Percentiles rank a stretch among this genome's conserved stretches.
Evolutionary conservation across 192 early-diverging fungal species (phyloP).

Genomic region (Entomortierella lignicola): DNA sequence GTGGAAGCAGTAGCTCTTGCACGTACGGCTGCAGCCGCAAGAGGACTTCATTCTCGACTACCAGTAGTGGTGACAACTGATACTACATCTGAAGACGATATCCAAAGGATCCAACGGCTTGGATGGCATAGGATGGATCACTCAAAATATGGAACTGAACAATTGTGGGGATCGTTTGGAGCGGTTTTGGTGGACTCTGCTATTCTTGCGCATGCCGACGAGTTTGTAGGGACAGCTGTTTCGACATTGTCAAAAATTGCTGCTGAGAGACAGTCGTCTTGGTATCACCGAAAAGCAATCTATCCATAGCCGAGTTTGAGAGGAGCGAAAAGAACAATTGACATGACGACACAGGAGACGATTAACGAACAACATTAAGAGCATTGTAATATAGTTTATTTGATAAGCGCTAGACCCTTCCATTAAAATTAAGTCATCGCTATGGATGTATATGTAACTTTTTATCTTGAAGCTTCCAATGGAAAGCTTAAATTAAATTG

Average conservation of each 20-base stretch:
- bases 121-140: constrained; percentile 50
- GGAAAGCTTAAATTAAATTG: no score
- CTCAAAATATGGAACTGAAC: constrained; percentile 5
- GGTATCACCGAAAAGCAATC: constrained; percentile 17
- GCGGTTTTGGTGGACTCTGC: constrained; percentile 28
- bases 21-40: constrained; percentile 1
- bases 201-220: constrained; percentile 47
- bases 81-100: constrained; percentile 17
- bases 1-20: background rate
- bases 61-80: constrained; percentile 44
- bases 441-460: no score
- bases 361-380: no score
- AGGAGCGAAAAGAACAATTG: background rate
- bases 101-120: constrained; percentile 8
- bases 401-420: no score
- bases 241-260: constrained; percentile 40
- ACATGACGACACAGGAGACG: no score
- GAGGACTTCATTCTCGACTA: constrained; percentile 4
- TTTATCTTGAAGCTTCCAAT: no score
- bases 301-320: no score
- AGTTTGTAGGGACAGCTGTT: constrained; percentile 8
- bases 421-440: no score
- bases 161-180: constrained; percentile 33
- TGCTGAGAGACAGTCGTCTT: constrained; percentile 9
- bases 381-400: no score